Evolutionary conservation across 2,329 filamentous ascomycete genomes (phyloP), one percentile per base, ranked within the genome.

Genomic region (Neoascochyta sp.): DNA sequence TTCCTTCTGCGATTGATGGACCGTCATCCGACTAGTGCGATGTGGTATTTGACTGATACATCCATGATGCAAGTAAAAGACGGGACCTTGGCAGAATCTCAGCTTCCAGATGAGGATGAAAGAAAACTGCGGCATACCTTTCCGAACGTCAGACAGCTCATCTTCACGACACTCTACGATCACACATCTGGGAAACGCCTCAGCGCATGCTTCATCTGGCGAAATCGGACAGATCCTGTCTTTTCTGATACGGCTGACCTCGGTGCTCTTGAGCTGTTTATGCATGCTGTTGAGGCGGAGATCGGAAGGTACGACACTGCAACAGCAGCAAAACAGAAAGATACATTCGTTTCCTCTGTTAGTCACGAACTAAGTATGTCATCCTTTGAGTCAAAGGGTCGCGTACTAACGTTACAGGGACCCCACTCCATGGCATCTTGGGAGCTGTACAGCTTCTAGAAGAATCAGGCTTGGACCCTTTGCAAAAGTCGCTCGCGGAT

Each of bases 381-480:
- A 5, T 4, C 16, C 12, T 5, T 13, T 12, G 13, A 32, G 24
- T 17, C 17, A 28, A 20, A 20, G 25, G 14, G 25, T 32, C 15
- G 24, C 27, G 16, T 16, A 29, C 16, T 25, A 24, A 23, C 27
- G 19, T 2, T 16, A 3, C 8, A 36, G 29, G 28, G 18, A 36
- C 34, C 70, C 9, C 71, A 69, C 35, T 46, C 2, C 43, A 46
- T 26, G 39, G 43, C 9, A 44, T 48, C n/a, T 27, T 44, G 3
- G 69, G 67, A 2, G 69, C 66, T 13, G 62, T 64, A 1, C 70
- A 74, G 37, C 59, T 73, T 8, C 42, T 74, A 2, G 52, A 61
- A 4, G 66, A 67, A 6, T 70, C 65, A 9, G 1, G 45, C 54
- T 7, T 50, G 63, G 1, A 57, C 64, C 24, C 35, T 9, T 30